Conservation (phyloP, 306 rosid genomes). For the Castanea crenata region DNA sequence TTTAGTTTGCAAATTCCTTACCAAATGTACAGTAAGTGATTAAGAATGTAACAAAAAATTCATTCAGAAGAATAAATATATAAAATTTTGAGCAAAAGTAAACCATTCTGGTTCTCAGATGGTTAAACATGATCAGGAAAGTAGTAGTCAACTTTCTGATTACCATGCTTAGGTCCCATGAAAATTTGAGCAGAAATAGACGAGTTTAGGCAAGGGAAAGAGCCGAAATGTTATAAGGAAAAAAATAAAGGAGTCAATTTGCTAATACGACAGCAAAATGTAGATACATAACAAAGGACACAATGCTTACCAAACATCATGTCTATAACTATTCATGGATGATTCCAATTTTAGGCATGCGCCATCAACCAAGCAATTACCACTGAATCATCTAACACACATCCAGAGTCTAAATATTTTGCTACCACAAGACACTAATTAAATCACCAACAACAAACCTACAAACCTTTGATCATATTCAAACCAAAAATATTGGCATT, state of each 20-base stretch:
- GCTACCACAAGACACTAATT: neutral
- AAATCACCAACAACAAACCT: constrained; percentile 37
- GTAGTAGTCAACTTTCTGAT: neutral
- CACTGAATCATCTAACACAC: neutral
- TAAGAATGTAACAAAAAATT: neutral
- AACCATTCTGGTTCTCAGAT: neutral
- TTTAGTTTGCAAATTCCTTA: too few species aligned
- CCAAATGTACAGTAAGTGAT: too few species aligned
- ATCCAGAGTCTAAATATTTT: neutral
- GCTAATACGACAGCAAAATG: neutral
- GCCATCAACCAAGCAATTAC: neutral
- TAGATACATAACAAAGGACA: neutral
- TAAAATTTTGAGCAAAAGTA: neutral
- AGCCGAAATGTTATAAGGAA: neutral
- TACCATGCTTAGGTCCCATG: neutral
- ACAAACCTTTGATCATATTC: constrained; percentile 35
- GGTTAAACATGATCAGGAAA: neutral
- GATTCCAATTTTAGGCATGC: neutral
- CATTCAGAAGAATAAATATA: neutral
- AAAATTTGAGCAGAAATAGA: neutral
- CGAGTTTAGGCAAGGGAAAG: neutral
- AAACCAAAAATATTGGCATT: constrained; percentile 35
- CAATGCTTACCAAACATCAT: neutral
- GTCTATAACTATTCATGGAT: neutral
- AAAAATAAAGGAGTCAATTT: neutral